Conservation (phyloP, 2,329 filamentous ascomycete species). For the Ophiocordyceps camponoti-floridani region DNA sequence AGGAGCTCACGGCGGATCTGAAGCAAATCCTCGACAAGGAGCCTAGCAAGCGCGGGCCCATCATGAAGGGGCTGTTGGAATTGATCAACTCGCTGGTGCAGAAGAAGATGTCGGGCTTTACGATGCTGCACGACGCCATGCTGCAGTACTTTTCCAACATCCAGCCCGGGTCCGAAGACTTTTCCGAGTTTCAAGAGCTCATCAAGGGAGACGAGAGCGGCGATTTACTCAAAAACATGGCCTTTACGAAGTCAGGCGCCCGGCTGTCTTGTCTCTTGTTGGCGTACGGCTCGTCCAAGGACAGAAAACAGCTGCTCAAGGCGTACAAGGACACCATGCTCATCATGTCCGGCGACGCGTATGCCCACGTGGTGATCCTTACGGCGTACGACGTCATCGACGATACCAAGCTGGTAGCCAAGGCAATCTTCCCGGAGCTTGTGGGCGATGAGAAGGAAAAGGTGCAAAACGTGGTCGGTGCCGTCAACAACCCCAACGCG, state of each 20-base stretch:
- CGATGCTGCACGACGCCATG: conserved; percentile 96
- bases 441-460: conserved; percentile 52
- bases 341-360: conserved; percentile 61
- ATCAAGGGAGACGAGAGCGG: conserved; percentile 84
- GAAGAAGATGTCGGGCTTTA: conserved; percentile 94
- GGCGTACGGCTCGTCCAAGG: conserved; percentile 76
- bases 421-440: conserved; percentile 75
- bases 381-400: conserved; percentile 83
- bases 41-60: conserved; percentile 71
- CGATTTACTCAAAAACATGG: conserved; percentile 84
- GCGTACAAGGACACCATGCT: conserved; percentile 82
- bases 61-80: conserved; percentile 70
- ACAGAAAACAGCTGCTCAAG: conserved; percentile 75
- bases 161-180: conserved; percentile 60
- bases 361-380: conserved; percentile 68
- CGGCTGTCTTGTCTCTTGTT: conserved; percentile 66
- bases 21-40: conserved; percentile 54
- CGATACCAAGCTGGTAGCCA: conserved; percentile 76
- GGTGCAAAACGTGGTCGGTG: conserved; percentile 43
- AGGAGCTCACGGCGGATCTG: conserved; percentile 48
- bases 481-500: conserved; percentile 47
- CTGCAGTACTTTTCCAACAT: conserved; percentile 83
- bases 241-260: conserved; percentile 81
- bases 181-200: conserved; percentile 73
- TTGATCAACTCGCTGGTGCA: conserved; percentile 87